Percentiles rank a stretch among this genome's conserved stretches.
phyloP scores from a whole-genome alignment of 129 eudicot genomes.

The Cynara cardunculus region DNA sequence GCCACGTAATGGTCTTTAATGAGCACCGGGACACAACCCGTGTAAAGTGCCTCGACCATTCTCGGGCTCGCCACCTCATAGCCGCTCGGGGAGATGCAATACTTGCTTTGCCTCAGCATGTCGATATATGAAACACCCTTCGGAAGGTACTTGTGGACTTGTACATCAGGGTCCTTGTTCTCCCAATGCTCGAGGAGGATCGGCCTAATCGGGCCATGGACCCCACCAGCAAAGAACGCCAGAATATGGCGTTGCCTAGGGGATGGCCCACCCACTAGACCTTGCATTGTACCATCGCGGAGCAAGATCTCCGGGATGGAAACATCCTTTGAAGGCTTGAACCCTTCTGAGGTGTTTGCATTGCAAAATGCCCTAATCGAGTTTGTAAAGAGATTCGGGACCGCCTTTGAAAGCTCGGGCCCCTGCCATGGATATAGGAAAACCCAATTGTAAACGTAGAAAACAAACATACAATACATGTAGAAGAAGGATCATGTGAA shows the following conservation, averaged over 20 bases:
- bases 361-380: conserved; percentile 53
- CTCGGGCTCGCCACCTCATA: conserved; percentile 59
- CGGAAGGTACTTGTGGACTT: conserved; percentile 44
- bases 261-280: conserved; percentile 32
- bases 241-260: conserved; percentile 34
- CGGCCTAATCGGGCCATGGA: conserved; percentile 44
- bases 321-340: conserved; percentile 44
- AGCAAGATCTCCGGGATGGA: conserved; percentile 50
- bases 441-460: not conserved
- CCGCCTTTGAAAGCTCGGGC: conserved; percentile 49
- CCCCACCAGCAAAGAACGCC: conserved; percentile 54
- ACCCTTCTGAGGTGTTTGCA: conserved; percentile 53
- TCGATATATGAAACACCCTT: conserved; percentile 32
- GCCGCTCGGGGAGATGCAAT: conserved; percentile 52
- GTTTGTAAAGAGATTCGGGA: conserved; percentile 37
- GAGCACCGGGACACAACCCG: conserved; percentile 68
- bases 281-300: conserved; percentile 33
- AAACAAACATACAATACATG: not conserved
- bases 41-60: conserved; percentile 45
- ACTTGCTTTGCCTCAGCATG: conserved; percentile 37
- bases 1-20: conserved; percentile 51
- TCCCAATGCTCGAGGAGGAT: conserved; percentile 47
- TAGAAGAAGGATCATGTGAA: too few relatives aligned
- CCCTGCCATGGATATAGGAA: conserved; percentile 23
- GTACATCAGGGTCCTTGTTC: conserved; percentile 35